phyloP scores from a whole-genome alignment of 2,329 filamentous ascomycete genomes.

The Tolypocladium pustulatum region DNA sequence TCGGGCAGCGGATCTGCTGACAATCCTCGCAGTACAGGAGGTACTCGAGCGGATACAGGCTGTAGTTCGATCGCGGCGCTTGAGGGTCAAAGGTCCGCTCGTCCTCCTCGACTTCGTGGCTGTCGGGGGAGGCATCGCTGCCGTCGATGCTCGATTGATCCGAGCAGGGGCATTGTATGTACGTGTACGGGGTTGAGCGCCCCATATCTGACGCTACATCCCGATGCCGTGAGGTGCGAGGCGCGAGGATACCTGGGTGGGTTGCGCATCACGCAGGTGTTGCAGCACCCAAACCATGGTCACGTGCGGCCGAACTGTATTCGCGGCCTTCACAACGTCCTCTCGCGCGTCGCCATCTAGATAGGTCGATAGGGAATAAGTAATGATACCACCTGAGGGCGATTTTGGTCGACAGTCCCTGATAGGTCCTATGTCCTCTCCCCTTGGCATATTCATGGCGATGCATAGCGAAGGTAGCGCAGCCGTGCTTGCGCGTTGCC shows the following conservation, averaged over 20 bases:
- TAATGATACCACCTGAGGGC: too few species aligned
- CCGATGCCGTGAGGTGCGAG: background rate
- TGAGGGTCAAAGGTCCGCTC: conserved; percentile 79
- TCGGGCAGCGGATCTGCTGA: conserved; percentile 85
- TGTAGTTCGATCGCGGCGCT: conserved; percentile 76
- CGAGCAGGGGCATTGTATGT: conserved; percentile 57
- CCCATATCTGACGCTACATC: conserved; percentile 28
- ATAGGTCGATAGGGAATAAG: too few species aligned
- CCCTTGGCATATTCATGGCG: too few species aligned
- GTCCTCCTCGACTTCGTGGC: conserved; percentile 49
- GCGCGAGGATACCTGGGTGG: background rate
- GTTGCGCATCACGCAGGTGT: background rate
- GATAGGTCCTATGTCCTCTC: too few species aligned
- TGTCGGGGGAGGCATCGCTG: conserved; percentile 16
- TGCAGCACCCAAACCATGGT: background rate
- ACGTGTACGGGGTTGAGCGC: conserved; percentile 49
- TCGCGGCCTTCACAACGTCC: background rate
- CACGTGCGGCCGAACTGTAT: background rate
- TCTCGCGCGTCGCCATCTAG: background rate
- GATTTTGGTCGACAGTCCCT: too few species aligned
- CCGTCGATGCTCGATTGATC: conserved; percentile 28
- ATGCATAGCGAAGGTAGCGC: too few species aligned
- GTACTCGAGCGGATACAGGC: conserved; percentile 85
- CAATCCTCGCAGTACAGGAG: conserved; percentile 96
- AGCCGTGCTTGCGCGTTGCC: too few species aligned